Percentiles rank a stretch among this genome's conserved stretches.
Conservation (phyloP, 257 asterid species). For the Anisodus tanguticus region DNA sequence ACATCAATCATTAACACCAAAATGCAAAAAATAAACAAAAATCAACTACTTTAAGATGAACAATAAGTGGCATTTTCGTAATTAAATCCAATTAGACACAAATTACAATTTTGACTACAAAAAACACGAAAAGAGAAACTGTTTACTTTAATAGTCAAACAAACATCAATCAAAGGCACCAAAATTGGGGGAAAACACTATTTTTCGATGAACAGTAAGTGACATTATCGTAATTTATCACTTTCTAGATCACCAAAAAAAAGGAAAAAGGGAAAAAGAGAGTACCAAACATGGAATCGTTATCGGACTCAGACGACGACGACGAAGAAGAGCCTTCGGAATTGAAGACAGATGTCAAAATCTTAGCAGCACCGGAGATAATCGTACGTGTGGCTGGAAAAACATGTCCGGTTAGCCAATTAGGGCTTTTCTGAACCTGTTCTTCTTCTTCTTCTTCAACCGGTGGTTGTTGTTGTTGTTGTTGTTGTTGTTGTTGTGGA, state of each 20-base stretch:
- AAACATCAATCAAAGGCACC: constrained; percentile 6
- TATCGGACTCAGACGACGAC: constrained; percentile 53
- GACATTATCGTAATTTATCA: not conserved
- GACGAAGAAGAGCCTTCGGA: constrained; percentile 52
- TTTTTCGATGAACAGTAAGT: not conserved
- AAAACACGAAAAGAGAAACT: not conserved
- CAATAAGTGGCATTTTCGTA: not conserved
- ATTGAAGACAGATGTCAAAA: constrained; percentile 59
- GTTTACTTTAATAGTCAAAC: not conserved
- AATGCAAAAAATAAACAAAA: not conserved
- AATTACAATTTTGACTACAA: not conserved
- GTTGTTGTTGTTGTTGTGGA: constrained; percentile 18
- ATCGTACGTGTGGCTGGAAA: constrained; percentile 48
- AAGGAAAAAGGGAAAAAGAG: not conserved
- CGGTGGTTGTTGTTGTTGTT: not conserved
- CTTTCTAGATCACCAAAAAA: not conserved
- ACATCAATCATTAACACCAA: too few species aligned
- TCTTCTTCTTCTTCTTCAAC: constrained; percentile 22
- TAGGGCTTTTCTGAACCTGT: constrained; percentile 40
- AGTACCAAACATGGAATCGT: constrained; percentile 48
- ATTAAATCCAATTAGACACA: not conserved
- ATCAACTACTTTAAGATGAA: not conserved
- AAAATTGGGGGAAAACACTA: not conserved
- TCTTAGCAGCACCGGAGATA: constrained; percentile 78
- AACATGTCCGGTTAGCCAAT: constrained; percentile 47